Percentiles rank a stretch among this genome's conserved stretches.
phyloP scores from a whole-genome alignment of 108 stramenopile genomes.

The Cyclotella atomus region DNA sequence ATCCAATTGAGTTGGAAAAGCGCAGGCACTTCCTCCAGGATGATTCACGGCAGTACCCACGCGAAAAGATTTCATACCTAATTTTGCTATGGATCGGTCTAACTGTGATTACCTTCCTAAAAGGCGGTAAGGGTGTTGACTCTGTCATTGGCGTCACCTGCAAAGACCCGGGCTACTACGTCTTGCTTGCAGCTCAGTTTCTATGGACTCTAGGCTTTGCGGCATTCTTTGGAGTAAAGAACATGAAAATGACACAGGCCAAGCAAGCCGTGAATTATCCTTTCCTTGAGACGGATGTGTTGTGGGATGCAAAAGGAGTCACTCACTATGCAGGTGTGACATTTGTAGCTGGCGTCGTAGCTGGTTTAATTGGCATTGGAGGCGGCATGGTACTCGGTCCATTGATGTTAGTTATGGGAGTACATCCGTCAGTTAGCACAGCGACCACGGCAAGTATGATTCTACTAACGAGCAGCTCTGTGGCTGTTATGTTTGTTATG shows the following conservation, averaged over 20 bases:
- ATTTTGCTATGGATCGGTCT: slow-evolving; percentile 63
- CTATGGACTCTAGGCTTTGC: slow-evolving; percentile 68
- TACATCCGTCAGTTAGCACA: slow-evolving; percentile 70
- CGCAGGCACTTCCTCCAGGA: slow-evolving; percentile 50
- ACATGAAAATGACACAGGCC: slow-evolving; percentile 46
- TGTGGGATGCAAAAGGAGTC: slow-evolving; percentile 59
- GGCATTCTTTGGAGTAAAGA: slow-evolving; percentile 51
- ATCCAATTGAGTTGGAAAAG: slow-evolving; percentile 29
- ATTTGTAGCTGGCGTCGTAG: slow-evolving; percentile 73
- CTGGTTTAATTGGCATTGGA: slow-evolving; percentile 78
- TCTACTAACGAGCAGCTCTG: slow-evolving; percentile 71
- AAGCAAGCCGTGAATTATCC: slow-evolving; percentile 56
- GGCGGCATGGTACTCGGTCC: slow-evolving; percentile 83
- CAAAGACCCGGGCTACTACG: slow-evolving; percentile 57
- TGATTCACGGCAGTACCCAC: slow-evolving; percentile 64
- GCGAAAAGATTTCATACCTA: slow-evolving; percentile 58
- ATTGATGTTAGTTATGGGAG: slow-evolving; percentile 73
- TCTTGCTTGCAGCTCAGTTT: slow-evolving; percentile 62
- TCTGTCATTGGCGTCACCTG: slow-evolving; percentile 69
- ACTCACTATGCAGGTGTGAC: slow-evolving; percentile 60
- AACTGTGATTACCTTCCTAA: slow-evolving; percentile 58
- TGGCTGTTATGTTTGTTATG: slow-evolving; percentile 72
- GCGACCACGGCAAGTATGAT: slow-evolving; percentile 80
- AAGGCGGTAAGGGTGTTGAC: slow-evolving; percentile 77
- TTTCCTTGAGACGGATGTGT: slow-evolving; percentile 56